phyloP scores from a whole-genome alignment of 345 rosid genomes.

The Syzygium grande region DNA sequence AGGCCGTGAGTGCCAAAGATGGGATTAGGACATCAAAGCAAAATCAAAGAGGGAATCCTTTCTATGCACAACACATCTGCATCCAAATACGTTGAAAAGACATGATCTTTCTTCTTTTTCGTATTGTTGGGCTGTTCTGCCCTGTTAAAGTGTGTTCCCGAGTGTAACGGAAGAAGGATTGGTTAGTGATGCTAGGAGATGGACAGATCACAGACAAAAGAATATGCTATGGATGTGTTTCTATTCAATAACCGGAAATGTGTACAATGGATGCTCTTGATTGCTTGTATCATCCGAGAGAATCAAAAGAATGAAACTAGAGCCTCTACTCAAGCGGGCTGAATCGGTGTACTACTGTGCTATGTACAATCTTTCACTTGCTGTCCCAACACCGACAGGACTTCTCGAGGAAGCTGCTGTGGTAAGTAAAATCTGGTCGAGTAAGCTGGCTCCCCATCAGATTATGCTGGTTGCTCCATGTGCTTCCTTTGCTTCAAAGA shows the following conservation, averaged over 20 bases:
- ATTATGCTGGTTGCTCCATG: background rate
- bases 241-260: background rate
- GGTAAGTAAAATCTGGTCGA: background rate
- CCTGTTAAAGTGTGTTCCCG: background rate
- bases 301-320: background rate
- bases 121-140: background rate
- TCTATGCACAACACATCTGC: background rate
- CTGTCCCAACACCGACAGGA: background rate
- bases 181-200: background rate
- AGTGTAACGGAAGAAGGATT: background rate
- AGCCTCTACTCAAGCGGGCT: background rate
- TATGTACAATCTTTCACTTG: background rate
- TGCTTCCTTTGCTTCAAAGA: background rate
- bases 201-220: background rate
- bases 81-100: background rate
- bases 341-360: background rate
- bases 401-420: background rate
- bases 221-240: background rate
- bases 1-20: background rate
- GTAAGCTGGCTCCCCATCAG: background rate
- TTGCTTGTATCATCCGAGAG: background rate
- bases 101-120: background rate
- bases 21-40: background rate
- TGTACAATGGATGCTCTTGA: background rate
- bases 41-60: background rate